Conservation (phyloP, 176 grass and related monocot species). For the Secale cereale region DNA sequence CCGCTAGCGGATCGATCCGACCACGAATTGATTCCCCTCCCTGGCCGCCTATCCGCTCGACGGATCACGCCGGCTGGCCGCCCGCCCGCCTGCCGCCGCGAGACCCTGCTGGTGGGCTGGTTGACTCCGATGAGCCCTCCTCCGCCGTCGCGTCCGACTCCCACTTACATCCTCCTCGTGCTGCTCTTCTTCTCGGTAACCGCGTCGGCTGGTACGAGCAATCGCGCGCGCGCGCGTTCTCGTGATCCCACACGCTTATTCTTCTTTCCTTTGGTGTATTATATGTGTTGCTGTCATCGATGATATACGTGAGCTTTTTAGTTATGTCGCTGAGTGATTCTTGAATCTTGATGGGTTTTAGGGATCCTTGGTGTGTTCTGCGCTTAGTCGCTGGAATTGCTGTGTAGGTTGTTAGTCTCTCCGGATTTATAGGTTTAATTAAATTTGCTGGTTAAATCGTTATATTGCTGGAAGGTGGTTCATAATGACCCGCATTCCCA, state of each 20-base stretch:
- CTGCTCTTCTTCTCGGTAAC: neutral
- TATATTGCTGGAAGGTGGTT: neutral
- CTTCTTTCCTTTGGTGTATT: neutral
- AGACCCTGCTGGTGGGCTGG: conserved; percentile 1
- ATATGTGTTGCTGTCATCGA: neutral
- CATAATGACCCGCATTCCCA: neutral
- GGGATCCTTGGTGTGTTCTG: neutral
- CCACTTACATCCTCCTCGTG: neutral
- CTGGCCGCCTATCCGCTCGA: neutral
- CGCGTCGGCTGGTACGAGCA: conserved; percentile 38
- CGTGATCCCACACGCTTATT: conserved; percentile 9
- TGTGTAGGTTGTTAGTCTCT: neutral
- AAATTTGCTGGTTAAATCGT: neutral
- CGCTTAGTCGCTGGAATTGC: neutral
- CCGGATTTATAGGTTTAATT: neutral
- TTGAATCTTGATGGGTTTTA: neutral
- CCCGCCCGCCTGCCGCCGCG: neutral
- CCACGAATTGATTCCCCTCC: neutral
- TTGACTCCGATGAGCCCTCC: conserved; percentile 19
- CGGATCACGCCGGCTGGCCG: neutral
- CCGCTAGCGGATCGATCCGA: conserved; percentile 11
- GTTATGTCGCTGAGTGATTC: neutral
- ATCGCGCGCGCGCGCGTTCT: neutral
- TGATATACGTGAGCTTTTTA: neutral
- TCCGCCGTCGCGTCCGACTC: neutral